phyloP scores from a whole-genome alignment of 306 rosid species.

The Fragaria ananassa region DNA sequence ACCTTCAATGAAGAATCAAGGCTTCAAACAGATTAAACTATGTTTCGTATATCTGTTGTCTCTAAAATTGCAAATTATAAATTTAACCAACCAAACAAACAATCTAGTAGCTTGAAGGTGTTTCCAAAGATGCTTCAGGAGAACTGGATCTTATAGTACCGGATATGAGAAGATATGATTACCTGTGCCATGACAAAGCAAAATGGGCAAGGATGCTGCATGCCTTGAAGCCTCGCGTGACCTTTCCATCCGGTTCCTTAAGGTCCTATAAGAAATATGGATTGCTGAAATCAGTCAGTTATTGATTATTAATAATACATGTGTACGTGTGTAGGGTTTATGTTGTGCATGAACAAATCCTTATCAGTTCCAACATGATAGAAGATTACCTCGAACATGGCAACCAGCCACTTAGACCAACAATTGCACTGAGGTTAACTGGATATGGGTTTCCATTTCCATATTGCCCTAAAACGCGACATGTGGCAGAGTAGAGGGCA shows the following conservation, averaged over 20 bases:
- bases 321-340: slow-evolving; percentile 9
- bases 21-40: neutral
- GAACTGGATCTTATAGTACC: slow-evolving; percentile 12
- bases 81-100: neutral
- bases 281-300: slow-evolving; percentile 19
- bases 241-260: slow-evolving; percentile 55
- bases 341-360: slow-evolving; percentile 19
- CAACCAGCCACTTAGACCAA: slow-evolving; percentile 95
- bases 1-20: slow-evolving; percentile 39
- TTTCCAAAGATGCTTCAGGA: neutral
- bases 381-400: slow-evolving; percentile 89
- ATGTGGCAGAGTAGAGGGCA: slow-evolving; percentile 86
- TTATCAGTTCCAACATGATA: slow-evolving; percentile 19
- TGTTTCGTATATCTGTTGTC: neutral
- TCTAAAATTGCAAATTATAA: neutral
- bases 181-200: slow-evolving; percentile 87
- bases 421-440: slow-evolving; percentile 64
- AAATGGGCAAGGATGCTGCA: slow-evolving; percentile 72
- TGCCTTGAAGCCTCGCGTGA: slow-evolving; percentile 69
- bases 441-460: slow-evolving; percentile 80
- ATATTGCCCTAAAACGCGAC: slow-evolving; percentile 64
- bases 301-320: slow-evolving; percentile 15
- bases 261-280: slow-evolving; percentile 42
- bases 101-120: slow-evolving; percentile 2
- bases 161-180: slow-evolving; percentile 29